These are phyloP conservation scores for Globisporangium barbulae DNA, from an alignment of 352 stramenopile species.

Conservation along the genomic window DNA sequence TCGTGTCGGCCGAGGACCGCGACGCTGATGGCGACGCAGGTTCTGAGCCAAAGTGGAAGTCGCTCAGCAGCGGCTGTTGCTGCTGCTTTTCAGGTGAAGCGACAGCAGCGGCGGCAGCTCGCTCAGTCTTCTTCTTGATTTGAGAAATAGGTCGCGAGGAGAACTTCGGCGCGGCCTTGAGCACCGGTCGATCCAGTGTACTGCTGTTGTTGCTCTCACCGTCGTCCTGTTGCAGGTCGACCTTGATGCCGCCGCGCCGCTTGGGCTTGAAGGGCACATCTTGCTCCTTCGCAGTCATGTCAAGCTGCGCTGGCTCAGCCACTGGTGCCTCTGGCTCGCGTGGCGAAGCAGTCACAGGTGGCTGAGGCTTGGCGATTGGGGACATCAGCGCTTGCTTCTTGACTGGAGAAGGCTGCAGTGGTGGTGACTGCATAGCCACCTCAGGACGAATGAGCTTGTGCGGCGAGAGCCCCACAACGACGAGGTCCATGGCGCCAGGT, in stretches of 20 bases:
- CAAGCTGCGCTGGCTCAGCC: neutral
- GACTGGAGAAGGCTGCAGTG: slow-evolving; percentile 15
- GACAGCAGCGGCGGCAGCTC: neutral
- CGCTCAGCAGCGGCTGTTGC: slow-evolving; percentile 28
- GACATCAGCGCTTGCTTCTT: slow-evolving; percentile 13
- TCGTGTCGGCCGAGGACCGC: too few relatives aligned
- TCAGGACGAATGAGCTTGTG: slow-evolving; percentile 23
- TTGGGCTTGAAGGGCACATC: neutral
- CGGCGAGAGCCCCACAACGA: slow-evolving; percentile 37
- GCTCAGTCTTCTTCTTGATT: slow-evolving; percentile 13
- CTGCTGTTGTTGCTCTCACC: neutral
- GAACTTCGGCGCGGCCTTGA: slow-evolving; percentile 13
- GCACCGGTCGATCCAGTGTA: neutral
- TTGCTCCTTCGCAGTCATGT: neutral
- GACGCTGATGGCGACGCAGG: neutral
- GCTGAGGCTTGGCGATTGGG: neutral
- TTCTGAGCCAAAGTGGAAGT: slow-evolving; percentile 38
- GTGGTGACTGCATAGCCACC: neutral
- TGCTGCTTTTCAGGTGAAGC: neutral
- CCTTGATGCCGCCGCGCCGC: slow-evolving; percentile 18
- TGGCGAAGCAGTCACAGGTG: neutral
- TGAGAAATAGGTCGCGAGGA: neutral
- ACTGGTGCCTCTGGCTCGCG: neutral
- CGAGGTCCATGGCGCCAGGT: slow-evolving; percentile 23
- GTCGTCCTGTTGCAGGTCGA: slow-evolving; percentile 12